A percentile compares a stretch with the other conserved stretches of the same genome.
Evolutionary conservation across 768 basidiomycete genomes (phyloP).

Genomic region (Macrolepiota dolichaula): DNA sequence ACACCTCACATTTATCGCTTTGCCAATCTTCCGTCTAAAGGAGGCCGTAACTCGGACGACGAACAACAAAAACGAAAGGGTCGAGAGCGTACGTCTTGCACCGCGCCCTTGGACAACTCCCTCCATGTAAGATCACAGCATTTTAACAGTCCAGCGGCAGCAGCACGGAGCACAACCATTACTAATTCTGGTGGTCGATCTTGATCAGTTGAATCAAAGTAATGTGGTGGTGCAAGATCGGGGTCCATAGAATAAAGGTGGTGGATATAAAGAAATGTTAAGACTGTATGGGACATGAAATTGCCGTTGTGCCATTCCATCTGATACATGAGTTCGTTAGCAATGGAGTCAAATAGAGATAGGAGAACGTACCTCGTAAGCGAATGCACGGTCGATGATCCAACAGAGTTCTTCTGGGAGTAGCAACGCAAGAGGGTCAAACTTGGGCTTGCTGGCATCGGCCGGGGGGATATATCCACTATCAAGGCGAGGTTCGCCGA

Average conservation of each 20-base stretch:
- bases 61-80: constrained; percentile 11
- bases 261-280: constrained; percentile 74
- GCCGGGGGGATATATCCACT: constrained; percentile 59
- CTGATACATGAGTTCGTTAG: constrained; percentile 35
- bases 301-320: constrained; percentile 87
- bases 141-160: constrained; percentile 68
- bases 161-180: constrained; percentile 64
- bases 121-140: constrained; percentile 81
- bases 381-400: constrained; percentile 76
- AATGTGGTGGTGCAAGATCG: constrained; percentile 35
- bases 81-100: constrained; percentile 65
- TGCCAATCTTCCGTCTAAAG: constrained; percentile 83
- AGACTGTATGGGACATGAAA: constrained; percentile 83
- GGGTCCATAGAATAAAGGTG: constrained; percentile 58
- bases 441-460: constrained; percentile 38
- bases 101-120: constrained; percentile 70
- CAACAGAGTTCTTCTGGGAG: constrained; percentile 83
- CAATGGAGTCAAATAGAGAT: constrained; percentile 1
- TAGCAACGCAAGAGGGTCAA: constrained; percentile 62
- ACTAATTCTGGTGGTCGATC: constrained; percentile 59
- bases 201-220: constrained; percentile 29
- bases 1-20: constrained; percentile 82
- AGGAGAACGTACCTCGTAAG: constrained; percentile 64
- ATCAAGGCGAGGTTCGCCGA: constrained; percentile 88
- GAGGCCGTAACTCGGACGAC: constrained; percentile 3